These are phyloP conservation scores for Zhuliangozyma parablackwelliae DNA, from an alignment of 1,139 yeast genomes.

Conservation along the genomic window DNA sequence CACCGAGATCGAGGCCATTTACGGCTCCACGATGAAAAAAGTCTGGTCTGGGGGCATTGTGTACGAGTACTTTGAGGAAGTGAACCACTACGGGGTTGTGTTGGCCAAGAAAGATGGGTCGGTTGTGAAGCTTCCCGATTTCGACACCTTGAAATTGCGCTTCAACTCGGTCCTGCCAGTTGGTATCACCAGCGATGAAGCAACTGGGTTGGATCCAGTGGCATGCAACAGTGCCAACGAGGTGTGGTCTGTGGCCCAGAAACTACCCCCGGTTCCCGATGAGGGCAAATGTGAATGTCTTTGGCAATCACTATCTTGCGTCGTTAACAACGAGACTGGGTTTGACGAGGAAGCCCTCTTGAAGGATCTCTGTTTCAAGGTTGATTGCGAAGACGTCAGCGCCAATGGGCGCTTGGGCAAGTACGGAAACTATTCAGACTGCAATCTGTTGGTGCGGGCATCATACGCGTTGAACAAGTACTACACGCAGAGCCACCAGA, in stretches of 20 bases:
- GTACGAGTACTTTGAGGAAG: constrained; percentile 36
- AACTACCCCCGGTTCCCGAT: constrained; percentile 55
- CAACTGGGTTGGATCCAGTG: neutral
- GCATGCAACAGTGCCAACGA: constrained; percentile 8
- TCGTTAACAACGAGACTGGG: constrained; percentile 31
- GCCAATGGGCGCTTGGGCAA: constrained; percentile 46
- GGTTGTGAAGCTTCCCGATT: constrained; percentile 42
- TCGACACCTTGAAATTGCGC: constrained; percentile 29
- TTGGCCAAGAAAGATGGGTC: constrained; percentile 20
- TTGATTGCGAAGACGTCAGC: constrained; percentile 49
- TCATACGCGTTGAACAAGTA: constrained; percentile 51
- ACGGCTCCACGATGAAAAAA: constrained; percentile 30
- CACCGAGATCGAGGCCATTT: constrained; percentile 41
- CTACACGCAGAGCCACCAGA: constrained; percentile 28
- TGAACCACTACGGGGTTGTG: constrained; percentile 34
- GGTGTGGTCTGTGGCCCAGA: constrained; percentile 40
- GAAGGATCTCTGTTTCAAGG: constrained; percentile 43
- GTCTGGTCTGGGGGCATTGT: constrained; percentile 43
- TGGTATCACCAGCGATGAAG: constrained; percentile 6
- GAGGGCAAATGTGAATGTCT: constrained; percentile 53
- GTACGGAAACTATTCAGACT: constrained; percentile 59
- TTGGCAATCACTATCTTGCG: constrained; percentile 47
- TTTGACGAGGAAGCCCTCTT: constrained; percentile 31
- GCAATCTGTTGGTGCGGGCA: constrained; percentile 47
- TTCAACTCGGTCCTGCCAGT: constrained; percentile 29